Percentiles rank a stretch among this genome's conserved stretches.
Conservation (phyloP, 352 stramenopile genomes). For the Phytophthora crassamura region DNA sequence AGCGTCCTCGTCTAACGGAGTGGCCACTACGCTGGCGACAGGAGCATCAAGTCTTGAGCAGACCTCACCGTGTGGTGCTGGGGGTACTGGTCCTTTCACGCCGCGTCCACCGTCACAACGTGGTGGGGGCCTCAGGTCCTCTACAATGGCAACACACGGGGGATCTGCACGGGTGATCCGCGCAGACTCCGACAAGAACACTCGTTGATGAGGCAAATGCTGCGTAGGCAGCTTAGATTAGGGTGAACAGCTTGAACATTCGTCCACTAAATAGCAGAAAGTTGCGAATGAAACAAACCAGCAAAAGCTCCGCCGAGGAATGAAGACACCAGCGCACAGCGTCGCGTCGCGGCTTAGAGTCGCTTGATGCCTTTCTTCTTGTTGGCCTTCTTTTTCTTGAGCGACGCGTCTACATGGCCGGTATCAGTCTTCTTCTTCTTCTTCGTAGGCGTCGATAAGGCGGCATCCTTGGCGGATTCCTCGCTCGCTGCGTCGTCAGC, state of each 20-base stretch:
- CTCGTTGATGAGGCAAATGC: slow-evolving; percentile 6
- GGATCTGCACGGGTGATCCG: slow-evolving; percentile 4
- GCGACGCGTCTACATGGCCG: slow-evolving; percentile 41
- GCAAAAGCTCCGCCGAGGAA: slow-evolving; percentile 20
- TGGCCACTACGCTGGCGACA: background rate
- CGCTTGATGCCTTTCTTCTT: slow-evolving; percentile 82
- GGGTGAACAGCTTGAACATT: slow-evolving; percentile 22
- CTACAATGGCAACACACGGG: background rate
- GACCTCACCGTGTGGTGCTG: slow-evolving; percentile 5
- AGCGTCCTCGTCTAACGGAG: background rate
- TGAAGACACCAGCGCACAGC: slow-evolving; percentile 1
- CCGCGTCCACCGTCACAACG: slow-evolving; percentile 23
- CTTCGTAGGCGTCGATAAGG: slow-evolving; percentile 40
- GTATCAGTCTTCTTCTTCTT: slow-evolving; percentile 47
- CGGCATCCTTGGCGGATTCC: slow-evolving; percentile 18
- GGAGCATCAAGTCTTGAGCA: slow-evolving; percentile 1
- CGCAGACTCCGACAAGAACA: background rate
- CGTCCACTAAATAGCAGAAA: slow-evolving; percentile 2
- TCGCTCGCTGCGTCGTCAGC: slow-evolving; percentile 18
- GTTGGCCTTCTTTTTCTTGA: slow-evolving; percentile 71
- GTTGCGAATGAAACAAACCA: slow-evolving; percentile 16
- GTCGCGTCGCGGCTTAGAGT: slow-evolving; percentile 35
- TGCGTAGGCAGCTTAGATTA: slow-evolving; percentile 39
- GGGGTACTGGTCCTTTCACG: slow-evolving; percentile 21
- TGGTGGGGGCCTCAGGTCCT: slow-evolving; percentile 7